phyloP scores from a whole-genome alignment of 179 eudicot genomes.

The Beta lomatogona region DNA sequence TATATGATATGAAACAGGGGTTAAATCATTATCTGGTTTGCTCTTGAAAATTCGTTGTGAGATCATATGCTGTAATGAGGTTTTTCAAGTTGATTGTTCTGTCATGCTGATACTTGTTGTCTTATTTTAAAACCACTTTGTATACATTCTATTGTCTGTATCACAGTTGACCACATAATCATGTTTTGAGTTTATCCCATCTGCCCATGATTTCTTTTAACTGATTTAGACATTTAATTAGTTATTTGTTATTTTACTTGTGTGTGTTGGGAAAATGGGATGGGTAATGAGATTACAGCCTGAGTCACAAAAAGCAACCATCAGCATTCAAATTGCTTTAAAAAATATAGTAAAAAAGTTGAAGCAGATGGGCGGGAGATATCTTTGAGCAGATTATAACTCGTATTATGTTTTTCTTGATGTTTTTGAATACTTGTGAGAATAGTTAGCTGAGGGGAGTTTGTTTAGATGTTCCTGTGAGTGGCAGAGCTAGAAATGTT shows the following conservation, averaged over 20 bases:
- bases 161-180: background rate
- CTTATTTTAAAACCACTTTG: background rate
- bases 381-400: background rate
- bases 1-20: background rate
- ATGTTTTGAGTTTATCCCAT: background rate
- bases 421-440: background rate
- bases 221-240: background rate
- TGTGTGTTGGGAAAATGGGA: background rate
- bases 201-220: background rate
- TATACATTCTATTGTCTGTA: background rate
- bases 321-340: background rate
- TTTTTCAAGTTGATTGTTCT: too few relatives aligned
- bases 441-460: background rate
- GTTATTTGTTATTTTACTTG: background rate
- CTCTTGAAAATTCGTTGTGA: background rate
- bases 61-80: background rate
- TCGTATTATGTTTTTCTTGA: background rate
- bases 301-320: background rate
- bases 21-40: background rate
- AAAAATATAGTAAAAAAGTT: too few relatives aligned
- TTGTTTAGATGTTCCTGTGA: too few relatives aligned
- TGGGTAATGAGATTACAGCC: background rate
- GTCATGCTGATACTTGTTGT: background rate
- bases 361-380: slow-evolving; percentile 1
- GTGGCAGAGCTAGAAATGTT: background rate